Base-by-base conservation (phyloP, 75 land plant species). In the Pseudotsuga menziesii region DNA sequence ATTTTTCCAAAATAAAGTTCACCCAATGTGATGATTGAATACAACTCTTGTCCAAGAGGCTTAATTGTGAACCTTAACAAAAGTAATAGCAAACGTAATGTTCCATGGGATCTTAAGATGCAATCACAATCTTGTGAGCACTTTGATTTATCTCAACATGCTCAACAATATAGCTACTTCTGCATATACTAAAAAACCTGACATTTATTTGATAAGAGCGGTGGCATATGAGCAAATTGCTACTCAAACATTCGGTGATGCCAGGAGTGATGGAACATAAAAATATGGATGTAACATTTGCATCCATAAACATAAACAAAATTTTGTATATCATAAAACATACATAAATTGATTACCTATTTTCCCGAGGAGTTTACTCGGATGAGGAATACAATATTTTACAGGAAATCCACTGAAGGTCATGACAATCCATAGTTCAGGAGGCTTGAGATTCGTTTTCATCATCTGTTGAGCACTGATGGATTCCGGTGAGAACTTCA, bases 241-340 rank as follows among this genome's bases (percentile, higher is more conserved):
- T 16, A 32, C 32, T 63, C 67, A 29, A 27, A 63, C 32, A 63
- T 15, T 29, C 16, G 35, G 67, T 48, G 52, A 48, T 48, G 52
- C 9, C 52, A 48, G 52, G 52, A 48, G 29, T 0, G 13, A 4
- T 29, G 4, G 5, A 32, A 63, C 15, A 63, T 25, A 4, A 29
- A 29, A 63, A 2, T 3, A 15, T 27, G 27, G 13, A 6, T 36
- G 25, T 39, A 41, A 41, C 22, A 35, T 7, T 69, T 4, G 72
- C 25, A 69, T 41, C 48, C 36, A 69, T 19, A 69, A 12, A 39
- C 48, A 44, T 44, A 1, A 41, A 69, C 72, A 69, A 39, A 69
- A 69, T 20, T 8, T 41, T 69, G 72, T 44, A 41, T 69, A 69
- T 69, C 41, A 69, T 69, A 48, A 48, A 44, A 39, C 23, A 69